Conservation (phyloP, 441 rosid genomes). For the Flueggea neowawraea region DNA sequence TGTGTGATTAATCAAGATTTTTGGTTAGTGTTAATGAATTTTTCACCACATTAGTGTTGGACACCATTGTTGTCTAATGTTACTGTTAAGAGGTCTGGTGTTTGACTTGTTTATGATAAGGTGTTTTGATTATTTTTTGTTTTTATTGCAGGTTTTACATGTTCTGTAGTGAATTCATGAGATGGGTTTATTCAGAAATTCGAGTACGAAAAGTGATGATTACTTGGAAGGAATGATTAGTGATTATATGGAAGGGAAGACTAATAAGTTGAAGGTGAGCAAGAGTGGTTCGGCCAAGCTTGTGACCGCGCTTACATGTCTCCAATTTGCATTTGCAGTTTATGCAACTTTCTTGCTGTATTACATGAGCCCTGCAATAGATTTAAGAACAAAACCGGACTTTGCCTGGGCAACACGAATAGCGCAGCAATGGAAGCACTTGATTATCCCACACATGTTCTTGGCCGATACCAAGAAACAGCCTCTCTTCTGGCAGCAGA, state of each 20-base stretch:
- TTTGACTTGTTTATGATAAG: conserved; percentile 15
- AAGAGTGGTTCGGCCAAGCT: conserved; percentile 48
- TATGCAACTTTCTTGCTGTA: conserved; percentile 89
- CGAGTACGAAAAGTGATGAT: conserved; percentile 57
- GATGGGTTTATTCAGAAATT: conserved; percentile 65
- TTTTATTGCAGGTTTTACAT: conserved; percentile 13
- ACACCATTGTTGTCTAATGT: too few species aligned
- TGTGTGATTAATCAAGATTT: neutral
- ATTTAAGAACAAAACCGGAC: conserved; percentile 74
- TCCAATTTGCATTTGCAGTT: conserved; percentile 83
- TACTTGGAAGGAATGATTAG: conserved; percentile 69
- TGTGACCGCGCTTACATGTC: conserved; percentile 69
- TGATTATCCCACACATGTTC: conserved; percentile 74
- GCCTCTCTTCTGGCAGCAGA: conserved; percentile 35
- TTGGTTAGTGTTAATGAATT: neutral
- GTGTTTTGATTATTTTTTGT: neutral
- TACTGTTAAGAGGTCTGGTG: too few species aligned
- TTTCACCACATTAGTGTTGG: too few species aligned
- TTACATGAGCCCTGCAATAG: conserved; percentile 85
- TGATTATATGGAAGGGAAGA: conserved; percentile 55
- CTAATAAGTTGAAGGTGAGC: conserved; percentile 31
- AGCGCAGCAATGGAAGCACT: conserved; percentile 67
- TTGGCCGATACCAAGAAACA: conserved; percentile 57
- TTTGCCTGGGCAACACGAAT: conserved; percentile 85
- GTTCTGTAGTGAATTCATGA: conserved; percentile 7